Conservation (phyloP, 768 basidiomycete species). For the Termitomyces eurrhizus region DNA sequence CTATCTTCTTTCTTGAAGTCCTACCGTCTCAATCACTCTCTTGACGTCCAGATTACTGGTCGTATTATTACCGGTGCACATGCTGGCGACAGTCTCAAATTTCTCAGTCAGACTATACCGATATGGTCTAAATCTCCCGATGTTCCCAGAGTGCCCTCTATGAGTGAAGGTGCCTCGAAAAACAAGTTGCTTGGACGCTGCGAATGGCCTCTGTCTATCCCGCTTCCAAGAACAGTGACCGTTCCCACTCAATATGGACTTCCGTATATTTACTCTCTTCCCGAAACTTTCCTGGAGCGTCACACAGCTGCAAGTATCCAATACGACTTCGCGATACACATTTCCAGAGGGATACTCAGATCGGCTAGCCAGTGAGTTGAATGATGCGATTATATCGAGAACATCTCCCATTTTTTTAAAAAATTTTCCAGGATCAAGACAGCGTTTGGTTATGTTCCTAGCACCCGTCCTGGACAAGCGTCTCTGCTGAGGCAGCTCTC, state of each 20-base stretch:
- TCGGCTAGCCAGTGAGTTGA: slow-evolving; percentile 40
- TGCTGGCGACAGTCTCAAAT: slow-evolving; percentile 38
- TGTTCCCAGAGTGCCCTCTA: slow-evolving; percentile 36
- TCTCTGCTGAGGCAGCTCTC: slow-evolving; percentile 47
- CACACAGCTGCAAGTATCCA: slow-evolving; percentile 45
- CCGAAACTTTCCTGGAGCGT: slow-evolving; percentile 52
- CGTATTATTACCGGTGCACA: slow-evolving; percentile 47
- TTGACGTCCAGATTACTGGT: slow-evolving; percentile 38
- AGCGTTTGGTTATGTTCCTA: slow-evolving; percentile 50
- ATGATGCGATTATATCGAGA: not conserved
- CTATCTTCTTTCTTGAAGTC: not conserved
- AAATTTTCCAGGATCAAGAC: slow-evolving; percentile 52
- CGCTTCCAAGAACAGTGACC: slow-evolving; percentile 39
- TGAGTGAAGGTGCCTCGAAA: slow-evolving; percentile 34
- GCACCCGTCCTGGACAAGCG: slow-evolving; percentile 38
- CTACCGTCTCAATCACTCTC: not conserved
- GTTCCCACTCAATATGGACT: slow-evolving; percentile 34
- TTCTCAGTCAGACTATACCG: slow-evolving; percentile 38
- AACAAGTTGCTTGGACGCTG: slow-evolving; percentile 44
- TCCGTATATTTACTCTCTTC: slow-evolving; percentile 36
- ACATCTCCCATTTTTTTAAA: too few relatives aligned
- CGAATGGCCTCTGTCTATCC: slow-evolving; percentile 45
- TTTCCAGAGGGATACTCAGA: slow-evolving; percentile 46
- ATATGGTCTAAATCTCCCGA: slow-evolving; percentile 47
- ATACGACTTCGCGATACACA: slow-evolving; percentile 43